These are phyloP conservation scores for Beta vulgaris DNA, from an alignment of 148 eudicot genomes.

Conservation along the genomic window DNA sequence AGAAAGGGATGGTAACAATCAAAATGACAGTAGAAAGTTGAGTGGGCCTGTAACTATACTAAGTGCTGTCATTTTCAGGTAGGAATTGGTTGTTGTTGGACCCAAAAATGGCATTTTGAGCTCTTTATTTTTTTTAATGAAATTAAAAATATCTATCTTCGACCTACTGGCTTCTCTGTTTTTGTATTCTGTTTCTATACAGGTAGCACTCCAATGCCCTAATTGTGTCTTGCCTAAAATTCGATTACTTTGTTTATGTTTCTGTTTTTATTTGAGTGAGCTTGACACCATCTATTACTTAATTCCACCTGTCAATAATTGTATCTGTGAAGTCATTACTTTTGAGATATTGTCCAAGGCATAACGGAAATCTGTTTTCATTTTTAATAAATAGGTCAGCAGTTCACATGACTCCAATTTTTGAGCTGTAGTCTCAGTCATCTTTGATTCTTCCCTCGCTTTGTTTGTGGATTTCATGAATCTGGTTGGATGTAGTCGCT, in stretches of 20 bases:
- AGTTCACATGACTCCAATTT: constrained; percentile 40
- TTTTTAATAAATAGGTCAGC: constrained; percentile 48
- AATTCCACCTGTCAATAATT: constrained; percentile 24
- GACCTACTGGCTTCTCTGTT: constrained; percentile 42
- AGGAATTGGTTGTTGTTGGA: constrained; percentile 42
- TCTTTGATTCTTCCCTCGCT: constrained; percentile 23
- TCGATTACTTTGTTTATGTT: constrained; percentile 5
- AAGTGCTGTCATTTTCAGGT: constrained; percentile 44
- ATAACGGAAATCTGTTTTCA: constrained; percentile 36
- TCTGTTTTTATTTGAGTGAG: constrained; percentile 9
- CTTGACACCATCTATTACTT: constrained; percentile 20
- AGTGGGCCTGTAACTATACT: constrained; percentile 46
- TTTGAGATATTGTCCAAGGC: constrained; percentile 50
- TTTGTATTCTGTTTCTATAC: constrained; percentile 34
- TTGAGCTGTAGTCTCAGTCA: constrained; percentile 27
- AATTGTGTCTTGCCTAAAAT: constrained; percentile 26
- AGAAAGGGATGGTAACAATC: constrained; percentile 4
- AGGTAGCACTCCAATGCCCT: constrained; percentile 35
- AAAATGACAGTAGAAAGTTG: constrained; percentile 1
- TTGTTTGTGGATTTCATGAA: constrained; percentile 19
- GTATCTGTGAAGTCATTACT: constrained; percentile 30
- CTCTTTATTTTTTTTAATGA: constrained; percentile 19
- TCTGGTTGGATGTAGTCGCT: constrained; percentile 18
- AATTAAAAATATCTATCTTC: constrained; percentile 21
- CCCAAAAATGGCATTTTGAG: constrained; percentile 35